Evolutionary conservation across 176 grass and related monocot genomes (phyloP).

Genomic region (Ampelocalamus luodianensis): DNA sequence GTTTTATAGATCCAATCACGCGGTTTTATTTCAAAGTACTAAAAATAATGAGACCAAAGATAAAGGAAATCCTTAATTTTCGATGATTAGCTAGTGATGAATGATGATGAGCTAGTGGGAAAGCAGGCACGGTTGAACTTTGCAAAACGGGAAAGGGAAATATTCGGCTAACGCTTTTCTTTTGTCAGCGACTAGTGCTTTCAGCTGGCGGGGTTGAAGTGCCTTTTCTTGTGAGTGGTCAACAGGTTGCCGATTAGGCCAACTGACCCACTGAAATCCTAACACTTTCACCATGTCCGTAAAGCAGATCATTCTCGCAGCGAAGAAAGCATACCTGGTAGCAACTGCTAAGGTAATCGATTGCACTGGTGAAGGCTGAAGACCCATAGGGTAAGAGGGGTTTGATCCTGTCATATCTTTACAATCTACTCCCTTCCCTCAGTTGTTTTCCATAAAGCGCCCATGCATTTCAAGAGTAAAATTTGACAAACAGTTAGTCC

Average conservation of each 20-base stretch:
- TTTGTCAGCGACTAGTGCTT: slow-evolving; percentile 29
- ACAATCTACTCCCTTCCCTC: neutral
- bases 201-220: neutral
- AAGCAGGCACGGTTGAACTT: slow-evolving; percentile 21
- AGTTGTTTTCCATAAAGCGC: neutral
- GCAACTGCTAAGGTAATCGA: neutral
- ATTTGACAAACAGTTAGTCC: neutral
- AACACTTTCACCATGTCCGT: neutral
- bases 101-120: neutral
- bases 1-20: too few species aligned
- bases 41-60: neutral
- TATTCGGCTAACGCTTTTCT: neutral
- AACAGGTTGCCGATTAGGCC: slow-evolving; percentile 15
- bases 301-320: neutral
- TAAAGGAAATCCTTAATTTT: neutral
- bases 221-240: neutral
- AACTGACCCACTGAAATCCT: slow-evolving; percentile 18
- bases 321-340: neutral
- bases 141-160: neutral
- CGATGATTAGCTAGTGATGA: neutral
- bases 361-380: too few species aligned
- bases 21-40: neutral
- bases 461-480: neutral
- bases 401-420: neutral
- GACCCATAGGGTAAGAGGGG: neutral